These are phyloP conservation scores for Aureobasidium musti DNA, from an alignment of 2,329 filamentous ascomycete species.

Conservation along the genomic window DNA sequence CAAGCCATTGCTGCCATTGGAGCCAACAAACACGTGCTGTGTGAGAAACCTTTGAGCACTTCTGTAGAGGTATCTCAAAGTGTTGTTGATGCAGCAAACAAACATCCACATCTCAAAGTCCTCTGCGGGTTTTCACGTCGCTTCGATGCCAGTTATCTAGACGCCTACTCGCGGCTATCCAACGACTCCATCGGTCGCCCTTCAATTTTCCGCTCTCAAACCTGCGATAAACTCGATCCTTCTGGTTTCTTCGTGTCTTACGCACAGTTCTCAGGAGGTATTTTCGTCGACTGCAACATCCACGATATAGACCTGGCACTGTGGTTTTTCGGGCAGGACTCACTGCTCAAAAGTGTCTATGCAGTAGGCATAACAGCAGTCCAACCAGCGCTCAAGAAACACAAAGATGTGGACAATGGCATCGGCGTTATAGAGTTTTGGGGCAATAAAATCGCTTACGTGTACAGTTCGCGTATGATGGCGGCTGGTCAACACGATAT, in stretches of 20 bases:
- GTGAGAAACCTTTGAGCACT: constrained; percentile 63
- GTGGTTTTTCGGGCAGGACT: constrained; percentile 54
- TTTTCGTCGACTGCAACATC: constrained; percentile 71
- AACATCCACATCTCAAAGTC: constrained; percentile 63
- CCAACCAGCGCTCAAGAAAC: constrained; percentile 58
- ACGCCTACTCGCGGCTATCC: constrained; percentile 57
- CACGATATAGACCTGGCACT: constrained; percentile 69
- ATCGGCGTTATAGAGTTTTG: constrained; percentile 67
- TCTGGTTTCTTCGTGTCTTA: constrained; percentile 69
- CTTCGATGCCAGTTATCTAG: constrained; percentile 66
- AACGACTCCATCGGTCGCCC: constrained; percentile 61
- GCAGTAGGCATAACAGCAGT: constrained; percentile 62
- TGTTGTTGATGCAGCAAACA: constrained; percentile 59
- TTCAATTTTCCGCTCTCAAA: constrained; percentile 64
- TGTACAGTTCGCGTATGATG: constrained; percentile 67
- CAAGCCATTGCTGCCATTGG: constrained; percentile 60
- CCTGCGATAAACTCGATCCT: constrained; percentile 66
- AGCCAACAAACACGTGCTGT: constrained; percentile 58
- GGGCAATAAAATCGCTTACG: constrained; percentile 63
- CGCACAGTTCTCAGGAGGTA: constrained; percentile 65
- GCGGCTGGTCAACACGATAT: constrained; percentile 67
- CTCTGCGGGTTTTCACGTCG: constrained; percentile 67
- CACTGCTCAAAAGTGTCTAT: constrained; percentile 57
- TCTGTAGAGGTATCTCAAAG: constrained; percentile 61
- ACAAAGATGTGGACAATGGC: constrained; percentile 64